Evolutionary conservation across 1,139 yeast genomes (phyloP).

Genomic region (Groenewaldozyma auringiensis): DNA sequence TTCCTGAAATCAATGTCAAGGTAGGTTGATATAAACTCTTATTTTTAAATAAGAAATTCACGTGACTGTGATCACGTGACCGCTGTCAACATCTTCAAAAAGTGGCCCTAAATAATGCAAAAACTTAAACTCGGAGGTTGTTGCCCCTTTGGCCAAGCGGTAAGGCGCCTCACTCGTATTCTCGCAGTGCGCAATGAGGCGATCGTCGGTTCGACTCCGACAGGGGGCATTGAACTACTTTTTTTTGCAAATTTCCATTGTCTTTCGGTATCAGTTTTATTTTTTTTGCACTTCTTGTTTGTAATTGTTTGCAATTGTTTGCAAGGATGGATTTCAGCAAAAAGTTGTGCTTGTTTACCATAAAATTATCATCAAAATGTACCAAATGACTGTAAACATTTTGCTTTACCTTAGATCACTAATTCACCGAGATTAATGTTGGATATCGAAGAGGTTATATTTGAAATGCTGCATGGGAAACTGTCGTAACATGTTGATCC

Average conservation of each 20-base stretch:
- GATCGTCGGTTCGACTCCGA: slow-evolving; percentile 6
- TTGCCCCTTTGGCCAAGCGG: slow-evolving; percentile 5
- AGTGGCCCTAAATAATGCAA: too few relatives aligned
- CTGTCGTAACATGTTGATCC: too few relatives aligned
- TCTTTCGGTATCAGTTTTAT: background rate
- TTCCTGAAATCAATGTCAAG: too few relatives aligned
- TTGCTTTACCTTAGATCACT: too few relatives aligned
- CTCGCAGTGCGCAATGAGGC: background rate
- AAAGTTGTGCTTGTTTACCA: too few relatives aligned
- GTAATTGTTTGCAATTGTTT: too few relatives aligned
- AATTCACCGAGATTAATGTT: background rate
- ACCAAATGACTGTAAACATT: background rate
- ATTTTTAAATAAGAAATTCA: too few relatives aligned
- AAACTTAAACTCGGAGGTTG: background rate
- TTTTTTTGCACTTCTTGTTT: background rate
- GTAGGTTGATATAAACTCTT: too few relatives aligned
- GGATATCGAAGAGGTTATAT: background rate
- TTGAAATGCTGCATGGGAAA: background rate
- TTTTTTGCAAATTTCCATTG: background rate
- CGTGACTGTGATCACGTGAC: too few relatives aligned
- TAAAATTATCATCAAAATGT: background rate
- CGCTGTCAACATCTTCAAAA: too few relatives aligned
- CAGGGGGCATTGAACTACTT: background rate
- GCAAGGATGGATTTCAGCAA: too few relatives aligned
- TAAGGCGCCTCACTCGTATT: slow-evolving; percentile 5